Conservation (phyloP, 352 stramenopile genomes). For the Elongisporangium senticosum region DNA sequence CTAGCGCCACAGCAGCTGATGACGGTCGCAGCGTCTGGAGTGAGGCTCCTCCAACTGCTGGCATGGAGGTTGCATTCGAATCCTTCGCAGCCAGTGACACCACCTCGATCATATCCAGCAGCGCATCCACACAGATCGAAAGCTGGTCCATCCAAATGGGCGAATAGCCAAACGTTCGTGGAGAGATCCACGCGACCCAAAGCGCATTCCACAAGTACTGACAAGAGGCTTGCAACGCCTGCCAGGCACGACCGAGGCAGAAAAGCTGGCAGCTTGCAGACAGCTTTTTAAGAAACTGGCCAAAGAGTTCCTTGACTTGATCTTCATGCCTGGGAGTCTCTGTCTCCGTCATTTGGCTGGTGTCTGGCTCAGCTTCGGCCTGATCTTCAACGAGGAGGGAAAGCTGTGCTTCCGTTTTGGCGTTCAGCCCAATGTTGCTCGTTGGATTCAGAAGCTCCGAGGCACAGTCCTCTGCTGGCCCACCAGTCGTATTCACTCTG, state of each 20-base stretch:
- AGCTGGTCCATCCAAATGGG: slow-evolving; percentile 14
- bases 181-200: slow-evolving; percentile 50
- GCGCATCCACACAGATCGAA: slow-evolving; percentile 23
- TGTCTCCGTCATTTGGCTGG: background rate
- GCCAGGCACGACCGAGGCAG: slow-evolving; percentile 35
- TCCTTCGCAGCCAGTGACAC: slow-evolving; percentile 15
- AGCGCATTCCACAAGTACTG: slow-evolving; percentile 58
- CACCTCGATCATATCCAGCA: slow-evolving; percentile 60
- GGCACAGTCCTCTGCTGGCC: background rate
- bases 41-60: background rate
- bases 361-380: background rate
- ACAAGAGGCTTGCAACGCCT: slow-evolving; percentile 39
- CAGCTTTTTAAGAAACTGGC: slow-evolving; percentile 31
- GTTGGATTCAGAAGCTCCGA: background rate
- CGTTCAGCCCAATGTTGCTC: background rate
- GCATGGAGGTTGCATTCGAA: slow-evolving; percentile 2
- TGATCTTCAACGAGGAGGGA: background rate
- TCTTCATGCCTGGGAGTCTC: background rate
- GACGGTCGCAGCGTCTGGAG: slow-evolving; percentile 1
- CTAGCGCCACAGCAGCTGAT: slow-evolving; percentile 7
- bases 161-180: slow-evolving; percentile 17
- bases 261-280: slow-evolving; percentile 43
- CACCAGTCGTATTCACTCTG: background rate
- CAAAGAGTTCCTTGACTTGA: slow-evolving; percentile 17
- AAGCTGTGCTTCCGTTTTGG: background rate